Evolutionary conservation across 768 basidiomycete genomes (phyloP).

Genomic region (Cystobasidium ongulense): DNA sequence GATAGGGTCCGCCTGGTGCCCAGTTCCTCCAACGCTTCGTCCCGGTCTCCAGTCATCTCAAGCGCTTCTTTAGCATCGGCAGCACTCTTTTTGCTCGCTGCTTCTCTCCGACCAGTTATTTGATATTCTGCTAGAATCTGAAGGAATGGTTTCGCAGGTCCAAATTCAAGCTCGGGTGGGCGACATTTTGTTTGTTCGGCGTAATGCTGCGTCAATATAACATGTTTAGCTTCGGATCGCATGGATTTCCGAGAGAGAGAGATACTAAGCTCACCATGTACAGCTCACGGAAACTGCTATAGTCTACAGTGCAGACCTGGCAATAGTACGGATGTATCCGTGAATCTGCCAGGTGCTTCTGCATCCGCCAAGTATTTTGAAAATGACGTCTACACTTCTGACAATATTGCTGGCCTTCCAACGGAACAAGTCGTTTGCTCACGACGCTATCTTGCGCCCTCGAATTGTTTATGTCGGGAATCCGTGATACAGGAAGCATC

Average conservation of each 20-base stretch:
- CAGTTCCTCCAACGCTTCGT: no score
- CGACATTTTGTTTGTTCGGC: neutral
- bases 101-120: neutral
- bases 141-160: neutral
- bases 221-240: neutral
- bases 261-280: conserved; percentile 5
- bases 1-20: neutral
- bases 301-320: neutral
- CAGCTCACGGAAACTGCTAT: neutral
- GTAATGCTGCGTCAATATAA: neutral
- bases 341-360: neutral
- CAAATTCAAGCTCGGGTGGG: conserved; percentile 15
- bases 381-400: conserved; percentile 5
- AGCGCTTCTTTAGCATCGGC: neutral
- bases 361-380: neutral
- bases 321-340: conserved; percentile 1
- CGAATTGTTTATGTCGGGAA: no score
- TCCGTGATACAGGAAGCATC: no score
- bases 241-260: neutral
- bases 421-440: neutral
- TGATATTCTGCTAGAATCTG: conserved; percentile 17
- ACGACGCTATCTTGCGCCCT: no score
- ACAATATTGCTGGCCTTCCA: neutral
- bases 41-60: no score
- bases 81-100: neutral